Base-by-base conservation (phyloP, 306 rosid species). In the Calophaca sinica region DNA sequence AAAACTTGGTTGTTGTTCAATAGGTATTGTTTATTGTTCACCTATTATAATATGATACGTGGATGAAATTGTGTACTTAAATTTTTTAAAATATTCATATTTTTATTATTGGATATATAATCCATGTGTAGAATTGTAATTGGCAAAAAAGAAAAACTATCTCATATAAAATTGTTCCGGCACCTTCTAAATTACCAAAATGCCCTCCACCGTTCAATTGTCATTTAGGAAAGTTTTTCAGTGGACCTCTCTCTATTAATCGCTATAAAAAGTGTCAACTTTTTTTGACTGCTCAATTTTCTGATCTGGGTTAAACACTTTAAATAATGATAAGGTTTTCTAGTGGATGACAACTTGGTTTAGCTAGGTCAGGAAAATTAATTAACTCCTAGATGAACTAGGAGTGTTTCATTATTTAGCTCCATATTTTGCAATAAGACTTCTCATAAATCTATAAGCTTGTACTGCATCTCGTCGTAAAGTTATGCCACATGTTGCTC, bases 181-280 rank as follows among this genome's bases (percentile, higher is more conserved):
- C 79, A 42, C 88, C 90, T 84, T 86, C 20, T 26, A 48, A 76
- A 48, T 82, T 65, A 80, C 84, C 62, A 75, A 42, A 46, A 14
- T 68, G 59, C 62, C 59, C 86, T 35, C 14, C 46, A 11, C 52
- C 39, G 3, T 60, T 70, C 39, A 36, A 42, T 70, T 45, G 11
- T 32, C 66, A 15, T 9, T 36, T 20, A 20, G 4, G 7, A 38
- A 38, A 38, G 42, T 38, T 6, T 1, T 20, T 20, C 26, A 20
- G 1, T 20, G 26, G 26, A 20, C 26, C 26, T 20, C 26, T 20
- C 26, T 0, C 26, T 20, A 20, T 20, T 20, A 20, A 20, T 20
- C 26, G 26, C 26, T 20, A 20, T 20, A 20, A 20, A 20, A 20
- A 20, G 26, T 20, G 26, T 20, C 26, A 20, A 20, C 26, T 20